Evolutionary conservation across 2,329 filamentous ascomycete species (phyloP).

Genomic region (Botrytis tulipae): DNA sequence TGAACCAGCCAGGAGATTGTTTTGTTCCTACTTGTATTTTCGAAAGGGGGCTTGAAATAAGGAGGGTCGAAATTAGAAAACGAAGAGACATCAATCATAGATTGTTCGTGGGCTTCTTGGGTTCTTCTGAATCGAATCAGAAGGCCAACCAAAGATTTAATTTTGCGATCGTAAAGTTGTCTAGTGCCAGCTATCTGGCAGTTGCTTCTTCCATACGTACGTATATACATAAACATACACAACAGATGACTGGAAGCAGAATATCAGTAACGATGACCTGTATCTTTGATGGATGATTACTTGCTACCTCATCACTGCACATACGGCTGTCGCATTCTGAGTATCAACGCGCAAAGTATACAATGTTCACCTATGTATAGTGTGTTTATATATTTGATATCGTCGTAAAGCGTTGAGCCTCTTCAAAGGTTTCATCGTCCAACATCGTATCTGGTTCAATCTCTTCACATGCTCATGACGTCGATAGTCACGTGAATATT

Average conservation of each 20-base stretch:
- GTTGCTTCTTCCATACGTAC: neutral
- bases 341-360: neutral
- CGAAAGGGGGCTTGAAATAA: neutral
- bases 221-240: neutral
- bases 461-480: neutral
- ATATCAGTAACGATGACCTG: neutral
- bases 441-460: neutral
- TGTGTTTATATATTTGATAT: neutral
- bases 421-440: neutral
- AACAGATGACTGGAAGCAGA: neutral
- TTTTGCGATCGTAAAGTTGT: neutral
- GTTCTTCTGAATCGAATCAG: neutral
- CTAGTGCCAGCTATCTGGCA: neutral
- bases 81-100: neutral
- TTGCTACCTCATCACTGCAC: neutral
- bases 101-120: neutral
- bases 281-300: neutral
- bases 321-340: neutral
- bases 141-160: neutral
- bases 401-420: neutral
- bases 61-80: neutral
- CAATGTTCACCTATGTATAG: neutral
- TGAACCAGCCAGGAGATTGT: neutral
- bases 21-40: too few species aligned
- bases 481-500: neutral